Conservation (phyloP, 2,329 filamentous ascomycete genomes). For the Teratosphaeria nubilosa region DNA sequence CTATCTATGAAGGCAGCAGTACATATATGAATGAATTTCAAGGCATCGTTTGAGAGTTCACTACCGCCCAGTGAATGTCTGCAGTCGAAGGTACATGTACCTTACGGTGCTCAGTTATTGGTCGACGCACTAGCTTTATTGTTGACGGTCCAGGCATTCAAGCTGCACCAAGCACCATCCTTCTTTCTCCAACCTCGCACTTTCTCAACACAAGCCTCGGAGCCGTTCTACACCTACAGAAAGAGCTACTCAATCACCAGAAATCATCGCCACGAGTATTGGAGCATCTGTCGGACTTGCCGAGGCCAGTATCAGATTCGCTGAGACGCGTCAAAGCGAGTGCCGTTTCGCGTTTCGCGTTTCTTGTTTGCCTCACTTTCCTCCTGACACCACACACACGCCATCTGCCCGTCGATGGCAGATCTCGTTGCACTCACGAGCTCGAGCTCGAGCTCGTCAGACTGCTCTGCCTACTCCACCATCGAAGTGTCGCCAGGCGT, state of each 20-base stretch:
- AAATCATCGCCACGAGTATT: neutral
- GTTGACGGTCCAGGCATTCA: neutral
- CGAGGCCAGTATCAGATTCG: slow-evolving; percentile 2
- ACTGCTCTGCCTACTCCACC: slow-evolving; percentile 33
- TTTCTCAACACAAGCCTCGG: neutral
- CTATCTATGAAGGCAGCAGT: neutral
- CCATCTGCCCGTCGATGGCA: neutral
- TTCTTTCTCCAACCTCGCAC: neutral
- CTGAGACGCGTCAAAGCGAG: neutral
- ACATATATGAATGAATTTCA: neutral
- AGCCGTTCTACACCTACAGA: neutral
- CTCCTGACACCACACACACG: neutral
- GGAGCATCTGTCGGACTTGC: neutral
- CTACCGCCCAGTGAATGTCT: neutral
- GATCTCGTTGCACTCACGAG: slow-evolving; percentile 12
- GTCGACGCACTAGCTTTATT: neutral
- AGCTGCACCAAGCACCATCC: neutral
- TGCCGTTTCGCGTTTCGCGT: slow-evolving; percentile 1
- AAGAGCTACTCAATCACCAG: neutral
- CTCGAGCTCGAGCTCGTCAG: slow-evolving; percentile 31
- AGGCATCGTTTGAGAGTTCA: neutral
- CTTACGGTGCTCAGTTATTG: neutral
- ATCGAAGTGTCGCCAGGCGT: slow-evolving; percentile 27
- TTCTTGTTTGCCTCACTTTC: neutral
- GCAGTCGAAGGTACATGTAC: neutral